These are phyloP conservation scores for Cubamyces lactineus DNA, from an alignment of 768 basidiomycete species.

Conservation along the genomic window DNA sequence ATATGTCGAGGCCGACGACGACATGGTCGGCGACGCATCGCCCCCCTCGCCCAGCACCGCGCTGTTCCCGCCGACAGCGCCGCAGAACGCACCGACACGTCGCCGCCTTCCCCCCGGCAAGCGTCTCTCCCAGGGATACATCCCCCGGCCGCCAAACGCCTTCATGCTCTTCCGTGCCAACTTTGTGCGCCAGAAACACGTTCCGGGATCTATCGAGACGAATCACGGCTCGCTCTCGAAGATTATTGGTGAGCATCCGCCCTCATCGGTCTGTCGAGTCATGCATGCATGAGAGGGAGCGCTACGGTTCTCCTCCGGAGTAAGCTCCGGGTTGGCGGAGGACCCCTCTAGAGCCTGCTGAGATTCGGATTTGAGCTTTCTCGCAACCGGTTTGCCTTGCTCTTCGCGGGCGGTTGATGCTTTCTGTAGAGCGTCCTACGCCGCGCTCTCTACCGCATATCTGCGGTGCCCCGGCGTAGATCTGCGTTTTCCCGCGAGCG, in stretches of 20 bases:
- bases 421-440: too few species aligned
- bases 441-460: too few species aligned
- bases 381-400: too few species aligned
- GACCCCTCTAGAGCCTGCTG: too few species aligned
- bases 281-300: too few species aligned
- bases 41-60: slow-evolving; percentile 39
- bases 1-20: slow-evolving; percentile 43
- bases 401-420: too few species aligned
- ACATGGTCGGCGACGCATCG: slow-evolving; percentile 33
- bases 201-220: slow-evolving; percentile 53
- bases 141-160: slow-evolving; percentile 82
- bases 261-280: too few species aligned
- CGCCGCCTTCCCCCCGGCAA: slow-evolving; percentile 62
- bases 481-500: too few species aligned
- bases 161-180: slow-evolving; percentile 85
- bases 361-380: too few species aligned
- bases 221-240: slow-evolving; percentile 53
- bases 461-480: too few species aligned
- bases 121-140: slow-evolving; percentile 64
- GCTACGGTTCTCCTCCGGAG: too few species aligned
- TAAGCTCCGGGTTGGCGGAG: too few species aligned
- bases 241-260: slow-evolving; percentile 38
- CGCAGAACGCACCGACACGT: slow-evolving; percentile 42
- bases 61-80: slow-evolving; percentile 58
- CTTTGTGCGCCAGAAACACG: slow-evolving; percentile 53